These are phyloP conservation scores for Halophytophthora batemanensis DNA, from an alignment of 352 stramenopile genomes.

Conservation along the genomic window DNA sequence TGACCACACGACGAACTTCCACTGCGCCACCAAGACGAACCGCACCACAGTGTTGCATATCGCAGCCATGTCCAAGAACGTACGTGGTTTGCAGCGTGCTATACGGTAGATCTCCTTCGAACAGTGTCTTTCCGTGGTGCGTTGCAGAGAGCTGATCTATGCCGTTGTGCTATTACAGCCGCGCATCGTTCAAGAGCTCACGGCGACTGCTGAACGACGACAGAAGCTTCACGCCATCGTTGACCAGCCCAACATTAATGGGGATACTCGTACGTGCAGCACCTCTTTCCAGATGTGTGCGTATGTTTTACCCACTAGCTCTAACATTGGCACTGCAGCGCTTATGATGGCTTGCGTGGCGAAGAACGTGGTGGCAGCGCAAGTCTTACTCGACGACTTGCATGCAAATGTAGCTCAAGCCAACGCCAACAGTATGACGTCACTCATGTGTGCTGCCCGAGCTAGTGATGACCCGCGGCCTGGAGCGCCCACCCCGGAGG, in stretches of 20 bases:
- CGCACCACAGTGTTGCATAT: conserved; percentile 76
- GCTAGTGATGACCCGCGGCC: conserved; percentile 33
- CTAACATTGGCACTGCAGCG: conserved; percentile 24
- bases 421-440: conserved; percentile 65
- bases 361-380: conserved; percentile 58
- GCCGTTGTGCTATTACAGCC: conserved; percentile 25
- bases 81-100: conserved; percentile 17
- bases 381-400: conserved; percentile 43
- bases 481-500: conserved; percentile 18
- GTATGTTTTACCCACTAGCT: neutral
- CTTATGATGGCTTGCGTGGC: conserved; percentile 86
- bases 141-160: neutral
- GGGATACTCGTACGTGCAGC: conserved; percentile 60
- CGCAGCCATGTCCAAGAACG: conserved; percentile 69
- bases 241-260: conserved; percentile 63
- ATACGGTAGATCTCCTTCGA: neutral
- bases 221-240: conserved; percentile 47
- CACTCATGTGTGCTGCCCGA: conserved; percentile 74
- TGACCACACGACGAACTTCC: conserved; percentile 56
- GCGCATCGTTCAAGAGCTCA: conserved; percentile 53
- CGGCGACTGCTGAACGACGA: conserved; percentile 38
- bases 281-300: neutral
- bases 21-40: conserved; percentile 57
- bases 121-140: neutral
- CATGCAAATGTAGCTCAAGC: conserved; percentile 29